Percentiles rank a stretch among this genome's conserved stretches.
phyloP scores from a whole-genome alignment of 2,329 filamentous ascomycete species.

The Pezizomycotina sp. region DNA sequence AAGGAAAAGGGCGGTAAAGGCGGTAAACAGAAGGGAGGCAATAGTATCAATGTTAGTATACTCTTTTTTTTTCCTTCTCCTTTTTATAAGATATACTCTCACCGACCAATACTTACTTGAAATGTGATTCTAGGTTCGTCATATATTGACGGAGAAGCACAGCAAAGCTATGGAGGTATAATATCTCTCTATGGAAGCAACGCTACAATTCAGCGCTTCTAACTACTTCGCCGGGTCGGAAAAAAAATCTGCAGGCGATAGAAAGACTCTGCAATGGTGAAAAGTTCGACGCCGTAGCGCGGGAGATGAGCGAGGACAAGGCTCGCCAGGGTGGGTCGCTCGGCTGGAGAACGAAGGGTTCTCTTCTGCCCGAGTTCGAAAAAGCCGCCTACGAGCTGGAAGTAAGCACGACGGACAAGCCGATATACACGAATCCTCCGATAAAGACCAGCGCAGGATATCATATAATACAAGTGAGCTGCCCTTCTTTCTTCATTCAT shows the following conservation, averaged over 20 bases:
- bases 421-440: conserved; percentile 21
- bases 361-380: conserved; percentile 23
- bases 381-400: conserved; percentile 23
- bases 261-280: conserved; percentile 23
- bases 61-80: background rate
- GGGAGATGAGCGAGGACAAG: conserved; percentile 25
- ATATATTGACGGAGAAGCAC: too few species aligned
- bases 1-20: conserved; percentile 13
- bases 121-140: too few species aligned
- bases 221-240: conserved; percentile 13
- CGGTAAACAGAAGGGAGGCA: conserved; percentile 19
- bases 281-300: conserved; percentile 24
- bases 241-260: conserved; percentile 22
- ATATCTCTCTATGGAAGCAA: background rate
- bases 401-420: conserved; percentile 23
- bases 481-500: background rate
- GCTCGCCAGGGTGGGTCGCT: conserved; percentile 24
- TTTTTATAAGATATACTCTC: background rate
- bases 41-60: conserved; percentile 1
- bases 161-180: too few species aligned
- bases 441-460: conserved; percentile 24
- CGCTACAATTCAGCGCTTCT: background rate
- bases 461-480: conserved; percentile 18
- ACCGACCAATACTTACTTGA: too few species aligned
- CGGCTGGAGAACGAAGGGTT: conserved; percentile 24